Evolutionary conservation across 2,329 filamentous ascomycete species (phyloP).

Genomic region (Aspergillus intermedius): DNA sequence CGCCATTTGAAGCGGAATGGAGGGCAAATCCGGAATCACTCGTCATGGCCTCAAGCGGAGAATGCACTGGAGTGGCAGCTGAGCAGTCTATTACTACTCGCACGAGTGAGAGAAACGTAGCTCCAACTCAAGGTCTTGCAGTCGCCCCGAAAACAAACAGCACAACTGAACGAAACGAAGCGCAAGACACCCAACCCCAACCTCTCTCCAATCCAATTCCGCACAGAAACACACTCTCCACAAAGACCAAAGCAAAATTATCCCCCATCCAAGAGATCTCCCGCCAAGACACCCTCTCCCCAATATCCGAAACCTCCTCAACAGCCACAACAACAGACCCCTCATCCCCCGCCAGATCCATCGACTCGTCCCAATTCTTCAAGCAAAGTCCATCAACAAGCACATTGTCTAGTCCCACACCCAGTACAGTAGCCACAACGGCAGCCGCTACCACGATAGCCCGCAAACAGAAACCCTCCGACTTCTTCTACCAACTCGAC

Average conservation of each 20-base stretch:
- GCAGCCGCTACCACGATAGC: too few species aligned
- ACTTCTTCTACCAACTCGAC: slow-evolving; percentile 40
- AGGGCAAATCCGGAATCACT: background rate
- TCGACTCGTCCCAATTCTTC: background rate
- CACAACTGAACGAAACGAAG: too few species aligned
- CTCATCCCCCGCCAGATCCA: background rate
- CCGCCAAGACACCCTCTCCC: background rate
- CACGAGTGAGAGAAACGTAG: background rate
- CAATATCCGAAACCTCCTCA: background rate
- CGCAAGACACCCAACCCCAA: too few species aligned
- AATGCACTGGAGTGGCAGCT: background rate
- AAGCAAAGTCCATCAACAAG: slow-evolving; percentile 4
- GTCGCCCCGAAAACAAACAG: too few species aligned
- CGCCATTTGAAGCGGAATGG: background rate
- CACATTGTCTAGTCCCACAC: slow-evolving; percentile 11
- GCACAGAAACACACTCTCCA: too few species aligned
- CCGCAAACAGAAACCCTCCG: slow-evolving; percentile 8
- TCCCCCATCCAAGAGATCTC: background rate
- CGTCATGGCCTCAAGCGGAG: background rate
- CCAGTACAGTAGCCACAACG: background rate
- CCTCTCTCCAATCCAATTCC: too few species aligned
- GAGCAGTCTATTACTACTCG: background rate
- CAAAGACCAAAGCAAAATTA: too few species aligned
- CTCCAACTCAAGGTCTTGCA: too few species aligned
- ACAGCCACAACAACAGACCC: background rate